Base-by-base conservation (phyloP, 2,329 filamentous ascomycete species). In the Colletotrichum noveboracense region DNA sequence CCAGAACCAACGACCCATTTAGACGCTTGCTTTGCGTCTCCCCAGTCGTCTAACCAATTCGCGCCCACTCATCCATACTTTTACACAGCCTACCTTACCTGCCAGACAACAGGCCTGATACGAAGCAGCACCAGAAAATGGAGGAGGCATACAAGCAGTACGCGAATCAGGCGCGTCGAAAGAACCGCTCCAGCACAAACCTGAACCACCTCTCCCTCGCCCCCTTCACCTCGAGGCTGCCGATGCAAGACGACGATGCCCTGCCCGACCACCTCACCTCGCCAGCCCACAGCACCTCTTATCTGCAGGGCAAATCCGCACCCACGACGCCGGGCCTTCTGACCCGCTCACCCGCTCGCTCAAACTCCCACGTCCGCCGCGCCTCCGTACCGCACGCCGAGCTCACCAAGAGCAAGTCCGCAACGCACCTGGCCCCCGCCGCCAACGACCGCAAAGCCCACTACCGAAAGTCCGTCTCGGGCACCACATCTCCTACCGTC, bases 251-350 rank as follows among this genome's bases (percentile, higher is more conserved):
- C 79, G 84, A 86, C 72, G 88, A 91, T 66, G 86, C 88, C 78
- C 80, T 88, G 36, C 80, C 82, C 77, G 85, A 88, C 69, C 81
- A 82, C 55, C 75, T 81, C 13, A 76, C 79, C 43, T 81, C 85
- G 38, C 80, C 84, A 38, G 77, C 82, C 14, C 81, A 85, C 78
- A 86, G 84, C 70, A 81, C 85, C 24, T 92, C 91, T 21, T 93
- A 93, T 79, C 86, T 93, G 18, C 88, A 92, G 81, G 90, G 89
- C 79, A 91, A 89, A 79, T 93, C 92, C 26, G 91, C 91, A 3
- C 92, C 92, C 7, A 90, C 91, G 3, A 93, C 92, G 4, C 92
- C 92, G 9, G 88, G 91, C 26, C 88, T 94, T 32, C 87, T 94
- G 58, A 89, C 90, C 24, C 89, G 88, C 71, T 91, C 91, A 8